These are phyloP conservation scores for Dryas drummondii DNA, from an alignment of 306 rosid genomes.

Conservation along the genomic window DNA sequence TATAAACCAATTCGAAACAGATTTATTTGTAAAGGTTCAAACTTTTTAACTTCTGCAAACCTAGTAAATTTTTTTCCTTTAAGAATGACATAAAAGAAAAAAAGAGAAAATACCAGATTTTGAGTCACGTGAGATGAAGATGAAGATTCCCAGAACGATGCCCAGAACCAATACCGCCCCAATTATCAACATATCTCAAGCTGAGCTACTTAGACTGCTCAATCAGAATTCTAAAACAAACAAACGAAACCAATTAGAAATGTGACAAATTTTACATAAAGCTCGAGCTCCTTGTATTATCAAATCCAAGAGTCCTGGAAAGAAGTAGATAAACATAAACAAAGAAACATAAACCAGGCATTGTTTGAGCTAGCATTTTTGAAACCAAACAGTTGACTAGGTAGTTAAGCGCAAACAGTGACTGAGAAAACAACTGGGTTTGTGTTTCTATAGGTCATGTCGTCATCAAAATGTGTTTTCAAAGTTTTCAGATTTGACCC, in stretches of 20 bases:
- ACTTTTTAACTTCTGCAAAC: not conserved
- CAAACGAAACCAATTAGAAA: not conserved
- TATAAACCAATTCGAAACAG: not conserved
- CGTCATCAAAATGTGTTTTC: not conserved
- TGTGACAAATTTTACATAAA: not conserved
- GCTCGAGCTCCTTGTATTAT: not conserved
- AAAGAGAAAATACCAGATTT: constrained; percentile 38
- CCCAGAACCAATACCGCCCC: constrained; percentile 52
- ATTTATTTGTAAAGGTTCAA: not conserved
- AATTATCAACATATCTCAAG: constrained; percentile 47
- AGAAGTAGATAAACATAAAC: too few species aligned
- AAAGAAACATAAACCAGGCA: not conserved
- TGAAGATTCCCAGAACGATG: constrained; percentile 41
- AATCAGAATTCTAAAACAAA: constrained; percentile 33
- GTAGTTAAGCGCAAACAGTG: not conserved
- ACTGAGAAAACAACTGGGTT: not conserved
- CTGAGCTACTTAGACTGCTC: constrained; percentile 17
- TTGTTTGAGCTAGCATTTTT: not conserved
- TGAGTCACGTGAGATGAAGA: constrained; percentile 40
- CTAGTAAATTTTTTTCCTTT: not conserved
- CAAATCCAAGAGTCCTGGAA: not conserved
- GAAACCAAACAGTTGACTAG: not conserved
- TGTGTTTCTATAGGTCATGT: not conserved
- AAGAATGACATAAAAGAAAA: not conserved
- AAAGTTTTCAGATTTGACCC: not conserved